Conservation (phyloP, 257 asterid genomes). For the Ehretia macrophylla region DNA sequence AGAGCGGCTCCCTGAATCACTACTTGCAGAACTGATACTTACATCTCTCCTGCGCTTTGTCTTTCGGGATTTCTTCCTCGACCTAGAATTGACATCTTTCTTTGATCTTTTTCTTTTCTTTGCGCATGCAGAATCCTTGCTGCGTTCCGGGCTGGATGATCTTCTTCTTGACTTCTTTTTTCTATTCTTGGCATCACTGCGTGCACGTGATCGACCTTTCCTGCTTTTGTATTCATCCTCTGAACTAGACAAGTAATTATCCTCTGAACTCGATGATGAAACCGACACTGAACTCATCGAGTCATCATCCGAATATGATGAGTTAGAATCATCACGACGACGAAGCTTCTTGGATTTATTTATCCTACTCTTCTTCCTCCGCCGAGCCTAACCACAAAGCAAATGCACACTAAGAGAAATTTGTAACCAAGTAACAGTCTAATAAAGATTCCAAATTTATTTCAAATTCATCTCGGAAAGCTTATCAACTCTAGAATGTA, state of each 20-base stretch:
- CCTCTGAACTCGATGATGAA: slow-evolving; percentile 32
- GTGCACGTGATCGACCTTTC: slow-evolving; percentile 30
- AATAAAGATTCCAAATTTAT: not conserved
- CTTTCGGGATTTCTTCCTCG: slow-evolving; percentile 47
- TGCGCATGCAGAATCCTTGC: slow-evolving; percentile 22
- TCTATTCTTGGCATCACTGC: slow-evolving; percentile 21
- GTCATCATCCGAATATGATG: slow-evolving; percentile 49
- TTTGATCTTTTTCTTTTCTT: slow-evolving; percentile 54
- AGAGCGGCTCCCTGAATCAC: slow-evolving; percentile 61
- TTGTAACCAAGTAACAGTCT: not conserved
- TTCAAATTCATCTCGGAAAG: no score
- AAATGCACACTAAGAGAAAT: slow-evolving; percentile 8
- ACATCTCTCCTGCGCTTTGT: slow-evolving; percentile 40
- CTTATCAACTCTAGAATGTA: no score
- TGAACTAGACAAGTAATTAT: not conserved
- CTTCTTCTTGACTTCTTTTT: slow-evolving; percentile 38
- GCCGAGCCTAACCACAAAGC: slow-evolving; percentile 25
- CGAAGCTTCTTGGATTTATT: slow-evolving; percentile 48
- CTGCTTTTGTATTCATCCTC: slow-evolving; percentile 26
- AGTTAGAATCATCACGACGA: slow-evolving; percentile 34
- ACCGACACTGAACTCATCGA: slow-evolving; percentile 47
- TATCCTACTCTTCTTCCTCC: slow-evolving; percentile 53
- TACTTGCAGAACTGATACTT: slow-evolving; percentile 43
- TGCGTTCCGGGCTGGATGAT: slow-evolving; percentile 24
- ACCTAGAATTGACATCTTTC: slow-evolving; percentile 32